A percentile compares a stretch with the other conserved stretches of the same genome.
Evolutionary conservation across 345 rosid genomes (phyloP).

Genomic region (Populus ilicifolia): DNA sequence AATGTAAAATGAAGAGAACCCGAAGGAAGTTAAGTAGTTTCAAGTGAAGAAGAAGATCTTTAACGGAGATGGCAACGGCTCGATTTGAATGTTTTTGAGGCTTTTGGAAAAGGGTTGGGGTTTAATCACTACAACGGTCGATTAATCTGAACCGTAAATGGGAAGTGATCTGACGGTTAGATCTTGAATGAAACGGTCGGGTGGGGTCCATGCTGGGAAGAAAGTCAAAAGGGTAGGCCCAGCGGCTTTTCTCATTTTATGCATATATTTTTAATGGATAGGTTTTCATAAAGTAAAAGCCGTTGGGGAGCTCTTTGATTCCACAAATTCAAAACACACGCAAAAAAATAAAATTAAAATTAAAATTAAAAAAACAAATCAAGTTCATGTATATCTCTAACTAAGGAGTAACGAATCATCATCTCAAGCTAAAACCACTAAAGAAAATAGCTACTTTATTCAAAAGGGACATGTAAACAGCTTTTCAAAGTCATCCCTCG

Average conservation of each 20-base stretch:
- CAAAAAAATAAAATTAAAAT: no score
- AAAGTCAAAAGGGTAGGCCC: conserved; percentile 4
- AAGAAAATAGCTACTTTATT: no score
- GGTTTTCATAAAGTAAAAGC: not conserved
- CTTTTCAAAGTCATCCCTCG: not conserved
- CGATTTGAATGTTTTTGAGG: conserved; percentile 8
- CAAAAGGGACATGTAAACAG: no score
- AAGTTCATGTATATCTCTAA: no score
- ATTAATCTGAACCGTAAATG: conserved; percentile 33
- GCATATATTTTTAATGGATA: no score
- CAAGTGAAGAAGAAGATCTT: not conserved
- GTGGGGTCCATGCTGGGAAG: conserved; percentile 4
- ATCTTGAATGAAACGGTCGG: conserved; percentile 41
- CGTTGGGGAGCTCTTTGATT: not conserved
- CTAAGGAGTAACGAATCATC: no score
- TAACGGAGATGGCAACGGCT: conserved; percentile 6
- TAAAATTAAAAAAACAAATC: no score
- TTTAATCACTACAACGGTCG: conserved; percentile 45
- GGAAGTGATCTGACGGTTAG: conserved; percentile 31
- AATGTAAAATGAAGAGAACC: not conserved
- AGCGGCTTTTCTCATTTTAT: not conserved
- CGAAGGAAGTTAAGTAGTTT: not conserved
- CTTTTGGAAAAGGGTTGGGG: not conserved
- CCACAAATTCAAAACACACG: no score
- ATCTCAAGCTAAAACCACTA: fast-evolving